A percentile compares a stretch with the other conserved stretches of the same genome.
These are phyloP conservation scores for Sungouiozyma intestinalis DNA, from an alignment of 805 yeast genomes.

Conservation along the genomic window DNA sequence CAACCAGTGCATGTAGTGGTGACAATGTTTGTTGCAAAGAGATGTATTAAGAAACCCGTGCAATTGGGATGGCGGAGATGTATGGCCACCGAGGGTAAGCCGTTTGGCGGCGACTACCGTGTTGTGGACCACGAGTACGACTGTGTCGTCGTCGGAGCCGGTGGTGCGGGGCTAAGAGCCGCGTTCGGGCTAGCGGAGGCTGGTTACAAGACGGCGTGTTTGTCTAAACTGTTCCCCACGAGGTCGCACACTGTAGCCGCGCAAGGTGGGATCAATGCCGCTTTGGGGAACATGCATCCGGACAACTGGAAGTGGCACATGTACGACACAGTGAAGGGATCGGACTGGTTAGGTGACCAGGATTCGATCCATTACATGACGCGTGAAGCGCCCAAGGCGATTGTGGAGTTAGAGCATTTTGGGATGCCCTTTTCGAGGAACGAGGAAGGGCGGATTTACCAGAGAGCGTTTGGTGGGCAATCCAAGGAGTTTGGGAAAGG, in stretches of 20 bases:
- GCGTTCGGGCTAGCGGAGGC: constrained; percentile 97
- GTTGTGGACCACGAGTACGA: constrained; percentile 96
- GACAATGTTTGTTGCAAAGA: background rate
- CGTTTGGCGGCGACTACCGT: constrained; percentile 44
- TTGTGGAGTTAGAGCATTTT: constrained; percentile 92
- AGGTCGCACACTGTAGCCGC: constrained; percentile 99
- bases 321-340: constrained; percentile 98
- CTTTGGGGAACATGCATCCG: constrained; percentile 94
- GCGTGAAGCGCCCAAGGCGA: constrained; percentile 91
- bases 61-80: background rate
- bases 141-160: constrained; percentile 97
- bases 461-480: constrained; percentile 99
- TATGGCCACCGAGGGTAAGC: background rate
- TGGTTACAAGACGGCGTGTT: constrained; percentile 95
- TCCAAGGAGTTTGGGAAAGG: constrained; percentile 92
- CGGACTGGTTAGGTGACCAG: constrained; percentile 99
- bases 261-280: constrained; percentile 99
- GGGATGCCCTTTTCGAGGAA: constrained; percentile 98
- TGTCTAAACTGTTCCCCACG: constrained; percentile 93
- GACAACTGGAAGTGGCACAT: constrained; percentile 99
- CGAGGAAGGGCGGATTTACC: constrained; percentile 92
- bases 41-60: background rate
- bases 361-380: constrained; percentile 99
- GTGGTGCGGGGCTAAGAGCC: constrained; percentile 98
- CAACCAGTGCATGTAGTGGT: too few relatives aligned